phyloP scores from a whole-genome alignment of 1,284 basidiomycete genomes.

The Phylloporus gajari region DNA sequence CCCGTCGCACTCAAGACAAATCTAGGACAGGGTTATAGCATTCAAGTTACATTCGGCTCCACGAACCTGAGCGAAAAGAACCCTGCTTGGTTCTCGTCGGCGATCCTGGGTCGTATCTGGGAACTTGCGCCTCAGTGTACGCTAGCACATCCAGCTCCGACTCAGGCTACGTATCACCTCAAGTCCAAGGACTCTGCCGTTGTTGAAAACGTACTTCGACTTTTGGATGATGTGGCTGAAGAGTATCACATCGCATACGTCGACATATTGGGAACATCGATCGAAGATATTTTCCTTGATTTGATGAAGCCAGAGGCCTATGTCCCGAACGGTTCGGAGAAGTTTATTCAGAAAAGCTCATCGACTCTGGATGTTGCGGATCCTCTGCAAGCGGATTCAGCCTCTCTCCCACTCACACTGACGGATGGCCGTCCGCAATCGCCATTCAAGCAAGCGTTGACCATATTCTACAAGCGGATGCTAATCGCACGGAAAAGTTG shows the following conservation, averaged over 20 bases:
- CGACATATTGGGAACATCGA: conserved; percentile 76
- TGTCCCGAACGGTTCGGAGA: conserved; percentile 14
- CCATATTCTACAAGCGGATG: conserved; percentile 79
- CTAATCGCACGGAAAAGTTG: conserved; percentile 74
- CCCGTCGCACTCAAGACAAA: conserved; percentile 78
- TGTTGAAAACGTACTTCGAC: conserved; percentile 66
- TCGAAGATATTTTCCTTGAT: conserved; percentile 83
- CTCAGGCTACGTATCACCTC: conserved; percentile 62
- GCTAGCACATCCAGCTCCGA: conserved; percentile 51
- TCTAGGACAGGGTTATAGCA: conserved; percentile 78
- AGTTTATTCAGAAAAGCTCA: conserved; percentile 20
- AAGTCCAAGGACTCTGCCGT: conserved; percentile 63
- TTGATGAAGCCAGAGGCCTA: conserved; percentile 65
- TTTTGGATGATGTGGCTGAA: conserved; percentile 59
- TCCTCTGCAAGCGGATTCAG: conserved; percentile 53
- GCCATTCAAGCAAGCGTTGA: conserved; percentile 68
- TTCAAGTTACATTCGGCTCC: conserved; percentile 61
- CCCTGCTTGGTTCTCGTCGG: conserved; percentile 29
- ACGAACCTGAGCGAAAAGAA: conserved; percentile 29
- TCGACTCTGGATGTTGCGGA: conserved; percentile 32
- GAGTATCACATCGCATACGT: conserved; percentile 60
- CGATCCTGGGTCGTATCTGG: conserved; percentile 57
- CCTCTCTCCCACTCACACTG: conserved; percentile 48
- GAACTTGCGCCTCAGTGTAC: conserved; percentile 59
- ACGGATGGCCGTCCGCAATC: conserved; percentile 62